Evolutionary conservation across 805 yeast genomes (phyloP).

Genomic region (Saccharomycopsis sp.): DNA sequence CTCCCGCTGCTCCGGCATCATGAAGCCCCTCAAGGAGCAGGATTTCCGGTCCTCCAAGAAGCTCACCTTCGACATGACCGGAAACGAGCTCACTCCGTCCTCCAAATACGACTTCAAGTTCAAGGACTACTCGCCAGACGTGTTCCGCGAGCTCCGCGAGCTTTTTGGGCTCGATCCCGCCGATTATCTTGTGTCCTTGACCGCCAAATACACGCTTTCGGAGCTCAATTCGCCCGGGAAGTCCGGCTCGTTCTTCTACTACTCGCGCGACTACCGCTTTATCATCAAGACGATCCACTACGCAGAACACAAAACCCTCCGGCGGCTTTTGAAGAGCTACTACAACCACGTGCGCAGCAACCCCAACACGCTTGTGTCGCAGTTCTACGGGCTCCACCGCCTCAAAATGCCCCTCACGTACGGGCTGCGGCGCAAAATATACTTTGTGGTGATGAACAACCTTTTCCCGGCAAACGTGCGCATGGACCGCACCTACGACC

Average conservation of each 20-base stretch:
- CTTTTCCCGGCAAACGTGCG: slow-evolving; percentile 90
- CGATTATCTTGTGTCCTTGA: slow-evolving; percentile 84
- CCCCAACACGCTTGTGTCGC: slow-evolving; percentile 88
- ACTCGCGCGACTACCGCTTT: slow-evolving; percentile 86
- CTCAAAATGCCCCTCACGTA: slow-evolving; percentile 74
- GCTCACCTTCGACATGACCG: slow-evolving; percentile 78
- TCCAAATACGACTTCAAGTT: slow-evolving; percentile 94
- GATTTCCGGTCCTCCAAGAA: slow-evolving; percentile 74
- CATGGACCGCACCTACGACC: slow-evolving; percentile 77
- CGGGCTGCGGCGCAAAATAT: slow-evolving; percentile 59
- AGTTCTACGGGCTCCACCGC: slow-evolving; percentile 92
- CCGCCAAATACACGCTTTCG: slow-evolving; percentile 86
- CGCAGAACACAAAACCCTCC: slow-evolving; percentile 79
- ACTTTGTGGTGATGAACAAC: slow-evolving; percentile 94
- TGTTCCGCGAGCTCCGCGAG: slow-evolving; percentile 76
- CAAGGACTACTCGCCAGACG: slow-evolving; percentile 93
- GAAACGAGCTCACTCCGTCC: slow-evolving; percentile 86
- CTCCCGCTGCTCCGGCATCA: slow-evolving; percentile 80
- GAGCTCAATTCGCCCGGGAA: slow-evolving; percentile 96
- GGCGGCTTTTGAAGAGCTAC: slow-evolving; percentile 68
- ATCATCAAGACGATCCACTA: slow-evolving; percentile 95
- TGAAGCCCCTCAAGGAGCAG: slow-evolving; percentile 59
- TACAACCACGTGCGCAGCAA: slow-evolving; percentile 72
- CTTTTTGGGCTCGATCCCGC: slow-evolving; percentile 90
- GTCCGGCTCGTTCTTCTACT: slow-evolving; percentile 93